Evolutionary conservation across 2,329 filamentous ascomycete genomes (phyloP), one percentile per base, ranked within the genome.

Genomic region (Penicillium glabrum): DNA sequence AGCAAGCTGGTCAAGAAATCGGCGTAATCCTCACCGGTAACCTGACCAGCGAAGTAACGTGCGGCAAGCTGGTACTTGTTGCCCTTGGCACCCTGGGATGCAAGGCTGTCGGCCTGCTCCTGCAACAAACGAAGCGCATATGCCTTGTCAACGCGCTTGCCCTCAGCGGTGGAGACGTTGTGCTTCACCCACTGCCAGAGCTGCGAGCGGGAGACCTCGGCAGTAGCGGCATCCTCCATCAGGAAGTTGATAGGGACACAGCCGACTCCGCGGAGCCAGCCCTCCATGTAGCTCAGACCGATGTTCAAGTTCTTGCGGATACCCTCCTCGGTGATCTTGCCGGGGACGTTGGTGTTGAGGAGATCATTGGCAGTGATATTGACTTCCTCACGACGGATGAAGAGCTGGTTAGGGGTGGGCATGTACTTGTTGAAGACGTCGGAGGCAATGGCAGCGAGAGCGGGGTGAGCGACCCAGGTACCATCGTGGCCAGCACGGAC

Each of bases 231-330:
- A 68, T 98, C 95, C 80, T 99, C 95, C 93, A 98, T 98, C 54
- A 98, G 83, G 75, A 89, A 96, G 83, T 98, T 97, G 79, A 98
- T 97, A 48, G 95, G 95, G 52, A 98, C 93, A 69, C 95, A 99
- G 56, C 95, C 95, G 23, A 98, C 85, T 33, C 93, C 95, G 61
- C 93, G 89, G 59, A 98, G 83, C 95, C 95, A 99, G 60, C 91
- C 95, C 79, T 99, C 95, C 93, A 98, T 99, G 80, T 99, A 99
- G 51, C 90, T 89, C 6, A 99, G 86, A 39, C 93, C 95, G 65
- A 99, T 98, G 79, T 92, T 93, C 63, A 99, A 83, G 81, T 98
- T 99, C 87, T 97, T 96, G 72, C 90, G 87, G 80, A 99, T 97
- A 56, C 95, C 95, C 5, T 88, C 91, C 77, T 98, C 93, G 67